These are phyloP conservation scores for Obba rivulosa DNA, from an alignment of 768 basidiomycete genomes.

Conservation along the genomic window DNA sequence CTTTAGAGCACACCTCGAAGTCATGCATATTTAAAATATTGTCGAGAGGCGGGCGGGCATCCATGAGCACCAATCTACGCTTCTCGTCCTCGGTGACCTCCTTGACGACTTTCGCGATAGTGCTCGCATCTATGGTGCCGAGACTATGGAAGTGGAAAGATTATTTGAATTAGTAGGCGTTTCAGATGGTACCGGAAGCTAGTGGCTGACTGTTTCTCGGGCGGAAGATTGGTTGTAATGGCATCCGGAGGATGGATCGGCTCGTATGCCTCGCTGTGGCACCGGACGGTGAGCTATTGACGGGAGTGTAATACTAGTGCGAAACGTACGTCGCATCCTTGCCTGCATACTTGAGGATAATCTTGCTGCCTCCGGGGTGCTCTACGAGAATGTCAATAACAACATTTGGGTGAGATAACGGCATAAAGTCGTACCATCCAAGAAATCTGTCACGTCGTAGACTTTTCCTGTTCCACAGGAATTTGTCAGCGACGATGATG, in stretches of 20 bases:
- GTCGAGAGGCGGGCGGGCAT: conserved; percentile 62
- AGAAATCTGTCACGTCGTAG: conserved; percentile 36
- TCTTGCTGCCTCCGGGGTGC: conserved; percentile 25
- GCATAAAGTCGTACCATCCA: conserved; percentile 20
- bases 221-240: conserved; percentile 71
- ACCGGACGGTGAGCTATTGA: not conserved
- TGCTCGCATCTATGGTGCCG: conserved; percentile 66
- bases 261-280: conserved; percentile 57
- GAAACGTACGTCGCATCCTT: conserved; percentile 40
- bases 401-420: not conserved
- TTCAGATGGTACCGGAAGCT: not conserved
- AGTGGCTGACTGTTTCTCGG: conserved; percentile 59
- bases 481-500: not conserved
- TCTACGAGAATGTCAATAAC: conserved; percentile 2
- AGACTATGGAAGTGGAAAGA: conserved; percentile 29
- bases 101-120: conserved; percentile 56
- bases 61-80: conserved; percentile 55
- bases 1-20: conserved; percentile 63
- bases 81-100: conserved; percentile 68
- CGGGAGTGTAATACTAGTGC: not conserved
- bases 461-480: conserved; percentile 23
- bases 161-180: not conserved
- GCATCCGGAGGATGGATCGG: conserved; percentile 87
- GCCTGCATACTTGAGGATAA: conserved; percentile 52
- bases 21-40: conserved; percentile 90